Evolutionary conservation across 2,329 filamentous ascomycete species (phyloP).

Genomic region (Aspergillus proliferans): DNA sequence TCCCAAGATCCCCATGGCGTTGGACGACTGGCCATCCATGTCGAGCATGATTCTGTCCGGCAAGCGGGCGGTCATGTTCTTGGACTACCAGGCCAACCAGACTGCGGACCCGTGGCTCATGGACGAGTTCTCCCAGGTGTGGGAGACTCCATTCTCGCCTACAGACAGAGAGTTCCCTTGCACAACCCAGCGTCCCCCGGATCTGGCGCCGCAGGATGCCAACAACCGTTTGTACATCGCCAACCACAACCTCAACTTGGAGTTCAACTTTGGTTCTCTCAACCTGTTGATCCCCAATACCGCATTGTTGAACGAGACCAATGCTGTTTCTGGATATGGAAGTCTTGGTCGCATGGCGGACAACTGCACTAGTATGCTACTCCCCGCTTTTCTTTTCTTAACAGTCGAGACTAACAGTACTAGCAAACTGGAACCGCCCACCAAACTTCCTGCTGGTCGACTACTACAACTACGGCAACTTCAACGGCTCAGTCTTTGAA

Average conservation of each 20-base stretch:
- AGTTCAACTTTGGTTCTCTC: constrained; percentile 61
- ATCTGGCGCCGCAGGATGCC: constrained; percentile 49
- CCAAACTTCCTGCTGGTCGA: constrained; percentile 79
- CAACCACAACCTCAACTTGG: constrained; percentile 86
- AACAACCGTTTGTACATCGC: constrained; percentile 67
- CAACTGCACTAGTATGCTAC: constrained; percentile 50
- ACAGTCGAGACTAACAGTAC: background rate
- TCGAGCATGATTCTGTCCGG: constrained; percentile 65
- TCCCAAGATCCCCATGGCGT: constrained; percentile 60
- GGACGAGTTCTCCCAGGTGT: constrained; percentile 81
- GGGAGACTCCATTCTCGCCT: constrained; percentile 84
- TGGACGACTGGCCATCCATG: constrained; percentile 78
- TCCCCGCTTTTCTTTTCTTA: background rate
- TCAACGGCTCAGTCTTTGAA: constrained; percentile 69
- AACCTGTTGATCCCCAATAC: constrained; percentile 66
- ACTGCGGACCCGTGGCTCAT: constrained; percentile 73
- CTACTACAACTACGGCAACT: constrained; percentile 69
- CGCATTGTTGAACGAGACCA: constrained; percentile 64
- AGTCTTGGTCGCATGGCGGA: constrained; percentile 59
- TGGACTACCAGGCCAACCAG: constrained; percentile 82
- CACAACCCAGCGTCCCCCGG: constrained; percentile 67
- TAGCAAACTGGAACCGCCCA: constrained; percentile 56
- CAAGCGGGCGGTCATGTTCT: constrained; percentile 70
- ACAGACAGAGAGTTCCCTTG: constrained; percentile 67
- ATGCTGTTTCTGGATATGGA: constrained; percentile 58